Percentiles rank a stretch among this genome's conserved stretches.
Conservation (phyloP, 169 alveolate genomes). For the Eimeria falciformis region DNA sequence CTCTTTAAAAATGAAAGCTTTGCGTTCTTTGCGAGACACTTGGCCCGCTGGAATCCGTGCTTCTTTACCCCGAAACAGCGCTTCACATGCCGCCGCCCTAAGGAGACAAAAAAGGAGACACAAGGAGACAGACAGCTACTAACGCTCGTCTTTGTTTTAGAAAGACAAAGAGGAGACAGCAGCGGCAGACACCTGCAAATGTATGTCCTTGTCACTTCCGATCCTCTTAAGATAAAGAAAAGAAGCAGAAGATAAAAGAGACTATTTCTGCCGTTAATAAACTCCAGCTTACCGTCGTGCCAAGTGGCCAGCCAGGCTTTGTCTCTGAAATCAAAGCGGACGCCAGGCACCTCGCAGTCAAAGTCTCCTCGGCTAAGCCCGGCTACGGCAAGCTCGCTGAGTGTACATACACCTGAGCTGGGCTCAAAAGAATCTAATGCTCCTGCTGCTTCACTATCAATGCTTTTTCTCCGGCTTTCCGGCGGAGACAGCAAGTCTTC, state of each 20-base stretch:
- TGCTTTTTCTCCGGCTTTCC: not conserved
- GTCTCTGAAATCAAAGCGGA: conserved; percentile 52
- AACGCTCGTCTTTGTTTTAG: too few relatives aligned
- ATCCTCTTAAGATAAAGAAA: too few relatives aligned
- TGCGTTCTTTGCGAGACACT: conserved; percentile 1
- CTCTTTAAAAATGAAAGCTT: not conserved
- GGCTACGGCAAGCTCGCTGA: not conserved
- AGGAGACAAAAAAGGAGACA: not conserved
- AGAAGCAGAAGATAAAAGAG: too few relatives aligned
- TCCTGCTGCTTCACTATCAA: not conserved
- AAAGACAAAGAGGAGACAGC: too few relatives aligned
- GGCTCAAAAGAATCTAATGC: not conserved
- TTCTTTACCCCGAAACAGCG: conserved; percentile 70
- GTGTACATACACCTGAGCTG: not conserved
- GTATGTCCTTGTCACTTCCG: too few relatives aligned
- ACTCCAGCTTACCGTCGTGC: conserved; percentile 50
- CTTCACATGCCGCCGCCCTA: conserved; percentile 53
- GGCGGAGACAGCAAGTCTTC: not conserved
- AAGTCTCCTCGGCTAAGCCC: not conserved
- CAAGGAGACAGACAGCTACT: too few relatives aligned
- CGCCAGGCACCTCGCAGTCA: conserved; percentile 31
- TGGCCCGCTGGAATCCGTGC: conserved; percentile 49
- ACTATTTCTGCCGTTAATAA: too few relatives aligned
- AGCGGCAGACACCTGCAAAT: too few relatives aligned
- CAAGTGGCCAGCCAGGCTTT: conserved; percentile 71